A percentile compares a stretch with the other conserved stretches of the same genome.
Conservation (phyloP, 768 basidiomycete genomes). For the Suillus luteus region DNA sequence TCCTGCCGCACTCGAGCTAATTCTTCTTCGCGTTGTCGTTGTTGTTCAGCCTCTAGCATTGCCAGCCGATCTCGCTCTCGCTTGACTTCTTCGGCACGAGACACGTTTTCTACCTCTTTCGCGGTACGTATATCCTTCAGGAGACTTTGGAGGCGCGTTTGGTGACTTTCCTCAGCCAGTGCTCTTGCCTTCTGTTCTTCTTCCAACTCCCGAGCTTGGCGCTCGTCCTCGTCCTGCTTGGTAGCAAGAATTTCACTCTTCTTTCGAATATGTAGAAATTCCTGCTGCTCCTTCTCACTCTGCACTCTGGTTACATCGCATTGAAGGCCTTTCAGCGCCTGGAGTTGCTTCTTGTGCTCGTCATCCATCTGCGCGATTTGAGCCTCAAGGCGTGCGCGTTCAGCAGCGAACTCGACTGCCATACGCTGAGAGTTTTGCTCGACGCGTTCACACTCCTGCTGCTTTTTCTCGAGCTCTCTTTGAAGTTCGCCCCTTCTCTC, state of each 20-base stretch:
- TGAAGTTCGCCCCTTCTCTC: slow-evolving; percentile 47
- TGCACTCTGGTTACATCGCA: slow-evolving; percentile 28
- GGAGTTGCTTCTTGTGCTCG: slow-evolving; percentile 21
- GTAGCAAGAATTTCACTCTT: slow-evolving; percentile 29
- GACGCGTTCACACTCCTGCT: slow-evolving; percentile 44
- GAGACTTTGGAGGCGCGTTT: slow-evolving; percentile 29
- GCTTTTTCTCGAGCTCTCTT: slow-evolving; percentile 43
- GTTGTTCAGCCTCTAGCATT: slow-evolving; percentile 29
- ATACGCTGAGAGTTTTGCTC: slow-evolving; percentile 42
- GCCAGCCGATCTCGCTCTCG: slow-evolving; percentile 31
- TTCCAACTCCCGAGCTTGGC: slow-evolving; percentile 29
- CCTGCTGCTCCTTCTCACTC: slow-evolving; percentile 29
- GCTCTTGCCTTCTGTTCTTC: slow-evolving; percentile 32
- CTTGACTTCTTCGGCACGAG: slow-evolving; percentile 29
- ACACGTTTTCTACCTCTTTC: slow-evolving; percentile 19
- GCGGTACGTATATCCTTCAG: slow-evolving; percentile 32
- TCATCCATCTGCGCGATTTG: slow-evolving; percentile 30
- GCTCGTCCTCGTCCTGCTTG: slow-evolving; percentile 32
- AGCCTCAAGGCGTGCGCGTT: slow-evolving; percentile 37
- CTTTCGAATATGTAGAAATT: slow-evolving; percentile 29
- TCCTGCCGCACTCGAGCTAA: too few species aligned
- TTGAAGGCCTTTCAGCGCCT: slow-evolving; percentile 27
- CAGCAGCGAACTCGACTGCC: slow-evolving; percentile 39
- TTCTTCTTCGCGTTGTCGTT: too few species aligned
- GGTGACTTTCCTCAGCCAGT: slow-evolving; percentile 30